A percentile compares a stretch with the other conserved stretches of the same genome.
phyloP scores from a whole-genome alignment of 2,329 filamentous ascomycete genomes.

The Fusarium phyllophilum region DNA sequence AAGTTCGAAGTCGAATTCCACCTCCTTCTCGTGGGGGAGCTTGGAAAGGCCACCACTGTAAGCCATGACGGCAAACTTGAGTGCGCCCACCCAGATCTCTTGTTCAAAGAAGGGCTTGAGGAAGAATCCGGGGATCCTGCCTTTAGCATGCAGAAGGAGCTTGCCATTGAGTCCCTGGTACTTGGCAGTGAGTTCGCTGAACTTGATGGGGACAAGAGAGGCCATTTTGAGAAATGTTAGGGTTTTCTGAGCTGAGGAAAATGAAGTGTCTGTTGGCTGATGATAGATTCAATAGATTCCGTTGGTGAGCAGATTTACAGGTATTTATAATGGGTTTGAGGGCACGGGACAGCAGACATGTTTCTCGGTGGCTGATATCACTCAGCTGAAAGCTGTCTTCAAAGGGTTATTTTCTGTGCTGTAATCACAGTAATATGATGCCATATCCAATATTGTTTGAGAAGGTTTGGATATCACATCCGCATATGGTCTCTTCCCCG shows the following conservation, averaged over 20 bases:
- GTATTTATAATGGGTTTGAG: not conserved
- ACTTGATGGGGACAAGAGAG: not conserved
- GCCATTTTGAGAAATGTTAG: not conserved
- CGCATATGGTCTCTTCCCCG: not conserved
- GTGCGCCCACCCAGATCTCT: not conserved
- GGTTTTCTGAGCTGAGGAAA: not conserved
- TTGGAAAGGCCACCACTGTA: not conserved
- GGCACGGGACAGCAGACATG: rapidly evolving
- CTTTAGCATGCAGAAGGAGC: not conserved
- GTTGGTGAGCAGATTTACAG: not conserved
- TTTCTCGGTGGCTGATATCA: not conserved
- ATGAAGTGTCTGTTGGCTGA: not conserved
- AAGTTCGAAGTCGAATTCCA: not conserved
- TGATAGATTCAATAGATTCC: not conserved
- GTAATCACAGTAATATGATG: not conserved
- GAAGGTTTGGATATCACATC: not conserved
- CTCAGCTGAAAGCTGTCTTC: not conserved
- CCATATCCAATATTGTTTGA: not conserved
- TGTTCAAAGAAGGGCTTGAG: not conserved
- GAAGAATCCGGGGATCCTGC: not conserved
- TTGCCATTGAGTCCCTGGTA: not conserved
- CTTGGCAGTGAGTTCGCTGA: not conserved
- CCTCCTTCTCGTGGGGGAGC: not conserved
- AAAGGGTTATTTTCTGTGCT: not conserved
- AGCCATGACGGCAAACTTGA: not conserved